Percentiles rank a stretch among this genome's conserved stretches.
Evolutionary conservation across 169 alveolate genomes (phyloP).

Genomic region (Theileria sp.): DNA sequence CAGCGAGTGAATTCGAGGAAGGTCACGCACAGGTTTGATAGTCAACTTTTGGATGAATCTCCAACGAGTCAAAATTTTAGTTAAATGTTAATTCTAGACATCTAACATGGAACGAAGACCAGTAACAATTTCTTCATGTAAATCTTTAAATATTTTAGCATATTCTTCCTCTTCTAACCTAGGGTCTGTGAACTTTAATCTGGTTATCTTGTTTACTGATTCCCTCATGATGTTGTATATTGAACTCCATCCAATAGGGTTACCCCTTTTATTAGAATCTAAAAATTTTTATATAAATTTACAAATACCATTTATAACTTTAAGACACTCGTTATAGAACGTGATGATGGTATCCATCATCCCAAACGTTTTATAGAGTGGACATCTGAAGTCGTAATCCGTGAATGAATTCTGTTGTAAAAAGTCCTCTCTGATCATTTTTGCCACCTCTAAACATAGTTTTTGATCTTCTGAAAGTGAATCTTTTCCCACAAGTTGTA

Average conservation of each 20-base stretch:
- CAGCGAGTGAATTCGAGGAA: constrained; percentile 41
- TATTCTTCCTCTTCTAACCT: constrained; percentile 45
- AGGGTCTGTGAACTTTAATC: constrained; percentile 85
- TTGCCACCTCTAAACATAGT: constrained; percentile 91
- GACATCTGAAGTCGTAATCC: constrained; percentile 96
- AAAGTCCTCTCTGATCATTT: constrained; percentile 96
- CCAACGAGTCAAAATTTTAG: neutral
- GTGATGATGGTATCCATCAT: constrained; percentile 94
- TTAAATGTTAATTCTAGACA: constrained; percentile 18
- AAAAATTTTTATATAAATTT: constrained; percentile 18
- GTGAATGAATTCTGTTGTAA: constrained; percentile 97
- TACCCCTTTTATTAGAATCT: constrained; percentile 83
- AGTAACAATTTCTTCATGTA: constrained; percentile 44
- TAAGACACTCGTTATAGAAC: constrained; percentile 90
- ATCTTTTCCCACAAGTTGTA: constrained; percentile 97
- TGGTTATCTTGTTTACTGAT: constrained; percentile 85
- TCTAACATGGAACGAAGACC: constrained; percentile 57
- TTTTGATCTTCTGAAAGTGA: constrained; percentile 95
- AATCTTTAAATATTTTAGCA: constrained; percentile 30
- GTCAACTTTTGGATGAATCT: neutral
- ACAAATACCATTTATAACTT: constrained; percentile 78
- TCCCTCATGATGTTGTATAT: constrained; percentile 87
- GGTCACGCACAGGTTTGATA: constrained; percentile 45
- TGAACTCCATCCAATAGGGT: constrained; percentile 91
- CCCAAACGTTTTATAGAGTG: constrained; percentile 93